These are phyloP conservation scores for Globisporangium alternatum DNA, from an alignment of 352 stramenopile genomes.

Conservation along the genomic window DNA sequence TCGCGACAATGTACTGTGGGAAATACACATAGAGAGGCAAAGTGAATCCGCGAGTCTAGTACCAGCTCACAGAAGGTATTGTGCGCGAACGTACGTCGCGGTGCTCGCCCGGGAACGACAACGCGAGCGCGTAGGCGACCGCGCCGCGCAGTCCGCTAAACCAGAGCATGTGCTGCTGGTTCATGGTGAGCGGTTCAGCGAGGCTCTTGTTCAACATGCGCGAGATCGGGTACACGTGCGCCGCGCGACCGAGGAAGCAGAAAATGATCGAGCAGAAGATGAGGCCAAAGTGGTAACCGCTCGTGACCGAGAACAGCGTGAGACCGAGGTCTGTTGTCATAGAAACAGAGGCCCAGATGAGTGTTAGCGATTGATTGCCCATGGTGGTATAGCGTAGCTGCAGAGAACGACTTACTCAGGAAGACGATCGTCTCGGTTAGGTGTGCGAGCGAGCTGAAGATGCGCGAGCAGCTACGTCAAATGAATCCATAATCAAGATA, in stretches of 20 bases:
- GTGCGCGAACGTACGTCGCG: constrained; percentile 28
- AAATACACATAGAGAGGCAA: constrained; percentile 3
- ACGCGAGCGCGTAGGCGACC: constrained; percentile 89
- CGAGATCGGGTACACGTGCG: constrained; percentile 87
- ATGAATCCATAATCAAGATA: background rate
- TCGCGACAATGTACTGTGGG: constrained; percentile 72
- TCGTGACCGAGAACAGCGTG: constrained; percentile 78
- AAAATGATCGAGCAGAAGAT: constrained; percentile 84
- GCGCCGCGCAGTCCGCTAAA: constrained; percentile 92
- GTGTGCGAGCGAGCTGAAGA: constrained; percentile 90
- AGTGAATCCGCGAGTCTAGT: background rate
- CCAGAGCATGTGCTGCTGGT: constrained; percentile 94
- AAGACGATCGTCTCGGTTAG: constrained; percentile 93
- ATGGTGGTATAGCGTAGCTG: background rate
- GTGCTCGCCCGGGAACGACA: constrained; percentile 85
- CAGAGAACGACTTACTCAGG: constrained; percentile 54
- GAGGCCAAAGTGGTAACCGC: constrained; percentile 76
- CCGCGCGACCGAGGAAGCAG: constrained; percentile 78
- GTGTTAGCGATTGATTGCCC: no score
- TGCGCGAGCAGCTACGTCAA: constrained; percentile 49
- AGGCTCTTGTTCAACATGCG: constrained; percentile 55
- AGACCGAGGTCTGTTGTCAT: constrained; percentile 80
- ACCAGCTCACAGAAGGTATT: background rate
- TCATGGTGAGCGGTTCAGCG: constrained; percentile 63
- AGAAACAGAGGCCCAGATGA: background rate